A percentile compares a stretch with the other conserved stretches of the same genome.
These are phyloP conservation scores for Parastagonospora avenae DNA, from an alignment of 2,329 filamentous ascomycete genomes.

Conservation along the genomic window DNA sequence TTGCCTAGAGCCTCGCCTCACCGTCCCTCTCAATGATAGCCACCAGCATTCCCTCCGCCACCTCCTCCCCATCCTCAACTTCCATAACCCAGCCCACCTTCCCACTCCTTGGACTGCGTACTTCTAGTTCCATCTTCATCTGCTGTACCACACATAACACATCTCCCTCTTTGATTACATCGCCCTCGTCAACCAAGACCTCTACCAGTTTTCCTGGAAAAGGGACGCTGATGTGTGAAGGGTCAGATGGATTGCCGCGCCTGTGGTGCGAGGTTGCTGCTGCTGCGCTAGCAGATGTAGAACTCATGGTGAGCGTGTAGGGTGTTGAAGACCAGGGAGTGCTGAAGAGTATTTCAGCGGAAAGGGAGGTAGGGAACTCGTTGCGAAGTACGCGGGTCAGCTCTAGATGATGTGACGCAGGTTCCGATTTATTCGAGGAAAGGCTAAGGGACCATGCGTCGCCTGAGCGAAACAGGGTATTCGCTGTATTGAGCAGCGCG, in stretches of 20 bases:
- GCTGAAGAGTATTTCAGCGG: conserved; percentile 59
- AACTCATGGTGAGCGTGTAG: conserved; percentile 54
- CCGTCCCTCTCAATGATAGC: conserved; percentile 51
- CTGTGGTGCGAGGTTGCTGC: conserved; percentile 52
- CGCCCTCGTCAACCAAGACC: conserved; percentile 60
- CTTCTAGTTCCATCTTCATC: conserved; percentile 74
- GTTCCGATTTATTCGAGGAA: conserved; percentile 3
- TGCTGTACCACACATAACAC: conserved; percentile 65
- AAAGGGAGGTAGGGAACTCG: conserved; percentile 62
- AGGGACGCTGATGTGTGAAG: conserved; percentile 60
- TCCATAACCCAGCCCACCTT: conserved; percentile 58
- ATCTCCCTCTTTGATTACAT: conserved; percentile 59
- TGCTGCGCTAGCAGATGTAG: conserved; percentile 50
- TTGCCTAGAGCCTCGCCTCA: conserved; percentile 15
- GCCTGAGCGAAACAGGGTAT: conserved; percentile 60
- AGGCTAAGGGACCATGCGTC: conserved; percentile 62
- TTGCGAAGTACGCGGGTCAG: conserved; percentile 62
- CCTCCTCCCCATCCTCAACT: conserved; percentile 60
- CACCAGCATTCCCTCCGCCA: conserved; percentile 61
- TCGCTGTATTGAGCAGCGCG: conserved; percentile 28
- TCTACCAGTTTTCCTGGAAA: conserved; percentile 66
- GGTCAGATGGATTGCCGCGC: conserved; percentile 56
- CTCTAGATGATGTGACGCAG: conserved; percentile 56
- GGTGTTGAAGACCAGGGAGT: conserved; percentile 36
- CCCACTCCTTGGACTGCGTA: conserved; percentile 57